Evolutionary conservation across 1,284 basidiomycete species (phyloP), one percentile per base, ranked within the genome.

Genomic region (Flammula alnicola): DNA sequence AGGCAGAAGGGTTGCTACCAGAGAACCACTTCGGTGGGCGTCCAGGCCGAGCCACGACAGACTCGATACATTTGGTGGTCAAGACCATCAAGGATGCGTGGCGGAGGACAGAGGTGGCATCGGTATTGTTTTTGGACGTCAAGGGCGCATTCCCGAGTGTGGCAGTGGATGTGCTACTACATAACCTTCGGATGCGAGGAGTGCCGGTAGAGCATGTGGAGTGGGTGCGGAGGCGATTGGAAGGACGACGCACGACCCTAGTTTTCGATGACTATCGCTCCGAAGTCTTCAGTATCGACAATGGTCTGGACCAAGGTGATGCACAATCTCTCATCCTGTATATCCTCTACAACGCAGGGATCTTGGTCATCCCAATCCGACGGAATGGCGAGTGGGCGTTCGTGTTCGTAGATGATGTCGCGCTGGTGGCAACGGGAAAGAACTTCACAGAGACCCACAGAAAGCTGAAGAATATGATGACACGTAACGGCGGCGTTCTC

Each of bases 141-240:
- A 55, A 68, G 36, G 65, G 60, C 0, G 70, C 68, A 0, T 73
- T 73, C 51, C 68, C 67, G 0, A 71, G 60, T 26, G 61, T 60
- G 0, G 52, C 61, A 2, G 56, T 49, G 0, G 35, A 62, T 1
- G 11, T 30, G 0, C 63, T 74, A 1, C 12, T 70, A 0, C 59
- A 68, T 38, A 67, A 73, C 49, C 62, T 74, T 58, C 12, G 55
- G 3, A 55, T 42, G 19, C 8, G 8, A 27, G 16, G 23, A 17
- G 26, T 43, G 27, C n/a, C n/a, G n/a, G n/a, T n/a, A n/a, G n/a
- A n/a, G n/a, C n/a, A n/a, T n/a, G n/a, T n/a, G n/a, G n/a, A 30
- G 8, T 30, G 27, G 27, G n/a, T 30, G 27, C 7, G 27, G n/a
- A 7, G 27, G n/a, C 27, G 27, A 30, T n/a, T 30, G 27, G 27